phyloP scores from a whole-genome alignment of 805 yeast genomes.

The Candida lessepsii region DNA sequence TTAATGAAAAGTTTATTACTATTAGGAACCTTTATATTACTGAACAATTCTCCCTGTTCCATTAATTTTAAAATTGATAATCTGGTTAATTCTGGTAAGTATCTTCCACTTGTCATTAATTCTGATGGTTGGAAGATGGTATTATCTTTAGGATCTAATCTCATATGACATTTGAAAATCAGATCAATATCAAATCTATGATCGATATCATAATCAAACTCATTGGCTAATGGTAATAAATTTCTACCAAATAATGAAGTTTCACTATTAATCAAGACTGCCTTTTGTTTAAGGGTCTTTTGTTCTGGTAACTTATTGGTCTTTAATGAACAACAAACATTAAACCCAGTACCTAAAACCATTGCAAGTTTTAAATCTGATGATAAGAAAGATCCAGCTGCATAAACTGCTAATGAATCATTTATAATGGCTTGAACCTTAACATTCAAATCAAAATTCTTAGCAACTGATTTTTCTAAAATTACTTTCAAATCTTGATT shows the following conservation, averaged over 20 bases:
- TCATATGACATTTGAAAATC: slow-evolving; percentile 32
- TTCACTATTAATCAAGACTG: slow-evolving; percentile 48
- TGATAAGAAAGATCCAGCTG: slow-evolving; percentile 48
- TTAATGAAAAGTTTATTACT: slow-evolving; percentile 14
- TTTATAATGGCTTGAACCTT: slow-evolving; percentile 51
- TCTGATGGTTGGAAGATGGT: slow-evolving; percentile 56
- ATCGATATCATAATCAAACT: slow-evolving; percentile 41
- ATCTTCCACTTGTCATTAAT: slow-evolving; percentile 53
- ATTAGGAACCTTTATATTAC: slow-evolving; percentile 12
- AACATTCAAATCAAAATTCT: slow-evolving; percentile 25
- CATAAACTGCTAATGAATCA: slow-evolving; percentile 64
- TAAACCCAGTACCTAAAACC: slow-evolving; percentile 70
- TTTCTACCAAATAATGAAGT: slow-evolving; percentile 53
- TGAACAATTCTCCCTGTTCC: slow-evolving; percentile 27
- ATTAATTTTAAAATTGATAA: slow-evolving; percentile 38
- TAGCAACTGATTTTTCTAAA: slow-evolving; percentile 32
- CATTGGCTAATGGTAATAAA: slow-evolving; percentile 31
- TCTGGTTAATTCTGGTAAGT: slow-evolving; percentile 53
- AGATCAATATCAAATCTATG: slow-evolving; percentile 13
- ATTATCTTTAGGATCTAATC: slow-evolving; percentile 16
- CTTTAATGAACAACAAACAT: slow-evolving; percentile 45
- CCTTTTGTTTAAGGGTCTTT: slow-evolving; percentile 15
- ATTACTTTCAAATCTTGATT: slow-evolving; percentile 42
- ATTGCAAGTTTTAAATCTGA: slow-evolving; percentile 45
- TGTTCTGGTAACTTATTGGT: slow-evolving; percentile 18